These are phyloP conservation scores for Diospyros lotus DNA, from an alignment of 148 eudicot genomes.

Conservation along the genomic window DNA sequence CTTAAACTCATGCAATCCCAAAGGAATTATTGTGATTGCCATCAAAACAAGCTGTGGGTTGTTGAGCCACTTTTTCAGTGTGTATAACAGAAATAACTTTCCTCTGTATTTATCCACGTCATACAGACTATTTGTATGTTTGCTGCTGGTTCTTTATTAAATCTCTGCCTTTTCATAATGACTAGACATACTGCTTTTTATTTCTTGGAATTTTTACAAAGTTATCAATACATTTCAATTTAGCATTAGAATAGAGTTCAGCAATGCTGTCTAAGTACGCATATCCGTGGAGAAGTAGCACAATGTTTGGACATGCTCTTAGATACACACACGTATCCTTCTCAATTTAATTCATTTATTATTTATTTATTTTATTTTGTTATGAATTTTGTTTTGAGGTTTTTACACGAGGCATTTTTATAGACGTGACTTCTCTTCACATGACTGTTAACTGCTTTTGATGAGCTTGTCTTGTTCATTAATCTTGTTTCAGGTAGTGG, in stretches of 20 bases:
- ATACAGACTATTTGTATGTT: too few species aligned
- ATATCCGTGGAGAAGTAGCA: background rate
- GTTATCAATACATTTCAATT: background rate
- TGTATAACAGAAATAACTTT: too few species aligned
- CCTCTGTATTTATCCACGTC: too few species aligned
- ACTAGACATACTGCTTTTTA: background rate
- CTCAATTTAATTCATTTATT: background rate
- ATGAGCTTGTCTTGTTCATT: background rate
- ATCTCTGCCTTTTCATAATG: background rate
- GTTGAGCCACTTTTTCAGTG: too few species aligned
- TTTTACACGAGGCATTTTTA: background rate
- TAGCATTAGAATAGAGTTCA: background rate
- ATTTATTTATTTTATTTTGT: background rate
- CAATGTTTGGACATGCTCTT: background rate
- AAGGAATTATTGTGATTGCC: too few species aligned
- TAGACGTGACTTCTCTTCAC: background rate
- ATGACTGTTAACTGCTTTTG: background rate
- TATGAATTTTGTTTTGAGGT: too few species aligned
- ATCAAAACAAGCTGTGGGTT: too few species aligned
- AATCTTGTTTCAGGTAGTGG: constrained; percentile 59
- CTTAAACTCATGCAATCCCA: too few species aligned
- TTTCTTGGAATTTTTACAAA: background rate
- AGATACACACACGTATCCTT: background rate
- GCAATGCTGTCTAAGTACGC: background rate
- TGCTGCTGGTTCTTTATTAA: background rate